A percentile compares a stretch with the other conserved stretches of the same genome.
Conservation (phyloP, 2,329 filamentous ascomycete genomes). For the Calonectria pseudoreteaudii region DNA sequence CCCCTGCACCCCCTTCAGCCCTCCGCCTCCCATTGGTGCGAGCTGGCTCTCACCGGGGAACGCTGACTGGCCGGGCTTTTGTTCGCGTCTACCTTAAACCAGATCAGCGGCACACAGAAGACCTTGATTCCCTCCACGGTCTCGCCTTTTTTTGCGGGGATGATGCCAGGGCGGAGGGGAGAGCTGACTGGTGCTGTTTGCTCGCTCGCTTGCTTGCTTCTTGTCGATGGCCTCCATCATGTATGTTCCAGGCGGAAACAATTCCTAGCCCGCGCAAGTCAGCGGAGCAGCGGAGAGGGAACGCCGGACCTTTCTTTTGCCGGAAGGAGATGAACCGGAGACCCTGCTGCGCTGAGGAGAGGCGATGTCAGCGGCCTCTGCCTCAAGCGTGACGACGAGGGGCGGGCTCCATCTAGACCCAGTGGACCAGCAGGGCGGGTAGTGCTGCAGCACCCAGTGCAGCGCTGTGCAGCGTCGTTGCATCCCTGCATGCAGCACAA, state of each 20-base stretch:
- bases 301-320: neutral
- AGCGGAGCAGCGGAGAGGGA: neutral
- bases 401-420: neutral
- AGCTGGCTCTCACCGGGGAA: neutral
- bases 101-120: neutral
- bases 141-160: neutral
- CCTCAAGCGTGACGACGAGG: neutral
- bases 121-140: neutral
- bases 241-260: neutral
- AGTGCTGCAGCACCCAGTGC: neutral
- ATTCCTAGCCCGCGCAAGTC: neutral
- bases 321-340: neutral
- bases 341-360: neutral
- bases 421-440: neutral
- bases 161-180: neutral
- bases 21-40: neutral
- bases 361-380: neutral
- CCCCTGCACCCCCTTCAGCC: neutral
- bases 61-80: neutral
- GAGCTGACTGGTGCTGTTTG: neutral
- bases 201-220: neutral
- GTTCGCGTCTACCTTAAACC: neutral
- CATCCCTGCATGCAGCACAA: constrained; percentile 7
- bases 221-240: neutral
- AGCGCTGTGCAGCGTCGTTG: neutral